Evolutionary conservation across 805 yeast species (phyloP).

Genomic region (Scheffersomyces lignosus): DNA sequence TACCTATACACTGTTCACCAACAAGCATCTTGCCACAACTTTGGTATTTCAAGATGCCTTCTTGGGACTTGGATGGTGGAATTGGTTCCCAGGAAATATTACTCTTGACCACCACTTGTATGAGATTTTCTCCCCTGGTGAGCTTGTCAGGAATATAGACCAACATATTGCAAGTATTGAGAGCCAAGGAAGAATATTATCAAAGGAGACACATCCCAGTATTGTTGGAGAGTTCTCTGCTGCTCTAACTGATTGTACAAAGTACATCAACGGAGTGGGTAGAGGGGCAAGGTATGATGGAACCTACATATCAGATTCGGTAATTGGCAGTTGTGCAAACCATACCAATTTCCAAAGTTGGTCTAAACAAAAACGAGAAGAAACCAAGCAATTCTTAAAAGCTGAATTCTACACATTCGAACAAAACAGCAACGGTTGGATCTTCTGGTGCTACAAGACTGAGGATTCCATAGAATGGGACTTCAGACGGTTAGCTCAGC

Average conservation of each 20-base stretch:
- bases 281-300: conserved; percentile 83
- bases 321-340: conserved; percentile 63
- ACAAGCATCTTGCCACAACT: conserved; percentile 44
- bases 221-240: conserved; percentile 77
- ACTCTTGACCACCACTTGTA: conserved; percentile 88
- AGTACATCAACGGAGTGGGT: conserved; percentile 69
- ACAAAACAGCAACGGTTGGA: conserved; percentile 74
- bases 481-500: conserved; percentile 49
- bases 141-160: conserved; percentile 58
- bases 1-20: conserved; percentile 67
- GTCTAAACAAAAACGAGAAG: conserved; percentile 54
- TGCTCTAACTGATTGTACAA: conserved; percentile 69
- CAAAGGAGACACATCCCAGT: conserved; percentile 66
- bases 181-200: conserved; percentile 27
- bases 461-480: conserved; percentile 88
- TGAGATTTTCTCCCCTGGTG: conserved; percentile 72
- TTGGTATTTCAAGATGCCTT: conserved; percentile 85
- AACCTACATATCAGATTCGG: conserved; percentile 38
- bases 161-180: conserved; percentile 52
- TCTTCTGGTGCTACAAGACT: conserved; percentile 93
- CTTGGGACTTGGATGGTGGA: conserved; percentile 57
- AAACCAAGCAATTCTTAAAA: conserved; percentile 73
- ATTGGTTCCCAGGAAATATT: conserved; percentile 64
- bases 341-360: conserved; percentile 43
- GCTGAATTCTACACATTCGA: conserved; percentile 86